Evolutionary conservation across 192 early-diverging fungal genomes (phyloP).

Genomic region (Geranomyces michiganensis): DNA sequence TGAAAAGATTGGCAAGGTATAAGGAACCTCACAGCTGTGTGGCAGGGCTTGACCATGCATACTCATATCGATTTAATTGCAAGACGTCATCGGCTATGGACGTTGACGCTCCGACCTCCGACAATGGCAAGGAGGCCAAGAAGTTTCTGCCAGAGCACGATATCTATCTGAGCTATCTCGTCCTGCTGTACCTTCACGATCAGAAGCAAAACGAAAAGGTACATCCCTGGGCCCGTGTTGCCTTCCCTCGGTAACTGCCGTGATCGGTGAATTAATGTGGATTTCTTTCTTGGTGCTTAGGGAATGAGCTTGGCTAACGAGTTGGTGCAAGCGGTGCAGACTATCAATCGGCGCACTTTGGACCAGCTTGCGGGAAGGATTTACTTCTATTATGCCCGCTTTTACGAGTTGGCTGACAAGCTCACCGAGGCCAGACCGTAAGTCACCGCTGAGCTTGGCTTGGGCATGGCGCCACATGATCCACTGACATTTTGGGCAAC

Average conservation of each 20-base stretch:
- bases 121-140: conserved; percentile 28
- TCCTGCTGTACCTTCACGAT: conserved; percentile 83
- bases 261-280: too few species aligned
- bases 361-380: conserved; percentile 88
- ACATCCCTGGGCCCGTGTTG: too few species aligned
- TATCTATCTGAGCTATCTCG: conserved; percentile 81
- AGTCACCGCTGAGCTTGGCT: conserved; percentile 25
- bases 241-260: background rate
- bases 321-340: conserved; percentile 65
- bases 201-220: conserved; percentile 71
- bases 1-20: conserved; percentile 19
- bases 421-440: conserved; percentile 78
- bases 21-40: background rate
- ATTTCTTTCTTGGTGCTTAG: too few species aligned
- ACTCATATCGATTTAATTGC: too few species aligned
- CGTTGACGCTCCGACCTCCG: conserved; percentile 39
- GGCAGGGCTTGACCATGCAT: background rate
- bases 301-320: conserved; percentile 69
- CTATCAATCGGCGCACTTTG: conserved; percentile 83
- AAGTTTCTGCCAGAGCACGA: conserved; percentile 77
- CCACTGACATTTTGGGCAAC: conserved; percentile 4
- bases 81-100: conserved; percentile 50
- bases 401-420: conserved; percentile 76
- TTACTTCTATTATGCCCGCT: conserved; percentile 93
- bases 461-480: background rate